Evolutionary conservation across 176 grass and related monocot genomes (phyloP), one percentile per base, ranked within the genome.

Genomic region (Neostapfia colusana): DNA sequence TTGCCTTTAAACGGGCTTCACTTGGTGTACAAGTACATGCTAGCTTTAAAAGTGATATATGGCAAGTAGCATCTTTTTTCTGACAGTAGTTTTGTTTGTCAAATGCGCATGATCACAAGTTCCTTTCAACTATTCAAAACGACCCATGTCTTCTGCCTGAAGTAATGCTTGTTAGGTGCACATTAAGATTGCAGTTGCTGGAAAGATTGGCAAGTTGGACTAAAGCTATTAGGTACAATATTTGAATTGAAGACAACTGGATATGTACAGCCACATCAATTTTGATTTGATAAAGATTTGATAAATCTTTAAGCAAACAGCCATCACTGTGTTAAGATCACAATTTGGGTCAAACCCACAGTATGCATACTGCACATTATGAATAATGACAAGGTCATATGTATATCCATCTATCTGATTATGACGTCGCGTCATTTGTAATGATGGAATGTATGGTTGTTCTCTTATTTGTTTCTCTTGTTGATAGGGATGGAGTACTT

Each of bases 401-500:
- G 38, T 74, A 39, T 43, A 79, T 62, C 58, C 34, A 74, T 70
- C 62, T 41, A 54, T 75, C 60, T 82, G 70, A 76, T 49, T 56
- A 65, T 65, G 28, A 24, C 36, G 58, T 41, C 37, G 53, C 67
- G 65, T 84, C 76, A 70, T 51, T 66, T 45, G 10, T 81, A 74
- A 73, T 70, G 69, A 80, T 81, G 63, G 62, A 57, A 74, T 82
- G 45, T 84, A 40, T 89, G 49, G 39, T 16, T 65, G 62, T 84
- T 63, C 74, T 39, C 64, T 67, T 61, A 16, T 80, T n/a, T 82
- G 46, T 72, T 70, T 77, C 39, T 86, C 14, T 63, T 73, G 54
- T 31, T 92, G 67, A 72, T 50, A 95, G 95, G 89, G 63, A 95
- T 95, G 91, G 92, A 99, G 79, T 88, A 88, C 81, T 86, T 89